Evolutionary conservation across 192 early-diverging fungal genomes (phyloP).

Genomic region (Kickxella alabastrina): DNA sequence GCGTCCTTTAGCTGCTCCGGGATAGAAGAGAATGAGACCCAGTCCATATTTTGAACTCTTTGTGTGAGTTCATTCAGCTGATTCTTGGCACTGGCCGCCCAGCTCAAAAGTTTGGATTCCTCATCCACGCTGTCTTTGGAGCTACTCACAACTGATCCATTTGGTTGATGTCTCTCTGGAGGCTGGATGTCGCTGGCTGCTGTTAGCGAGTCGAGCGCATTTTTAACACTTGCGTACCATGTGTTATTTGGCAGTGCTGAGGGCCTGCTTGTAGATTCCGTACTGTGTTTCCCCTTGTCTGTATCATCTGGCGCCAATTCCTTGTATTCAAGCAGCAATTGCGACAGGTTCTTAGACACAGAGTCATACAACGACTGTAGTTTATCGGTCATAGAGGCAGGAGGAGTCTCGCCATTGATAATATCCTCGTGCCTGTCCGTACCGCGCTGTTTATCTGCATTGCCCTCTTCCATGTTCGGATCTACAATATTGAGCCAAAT

Average conservation of each 20-base stretch:
- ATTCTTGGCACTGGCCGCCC: constrained; percentile 12
- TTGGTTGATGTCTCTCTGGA: not conserved
- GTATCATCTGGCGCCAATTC: not conserved
- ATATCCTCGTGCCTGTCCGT: not conserved
- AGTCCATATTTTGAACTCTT: constrained; percentile 12
- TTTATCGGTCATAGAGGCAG: not conserved
- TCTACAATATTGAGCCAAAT: no score
- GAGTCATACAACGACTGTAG: constrained; percentile 16
- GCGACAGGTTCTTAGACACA: constrained; percentile 3
- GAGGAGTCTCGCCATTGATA: not conserved
- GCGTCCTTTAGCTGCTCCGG: no score
- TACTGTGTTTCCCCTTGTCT: no score
- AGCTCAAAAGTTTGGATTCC: constrained; percentile 12
- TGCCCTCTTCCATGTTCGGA: not conserved
- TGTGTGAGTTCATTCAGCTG: constrained; percentile 19
- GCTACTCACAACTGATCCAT: no score
- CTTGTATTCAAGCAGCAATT: not conserved
- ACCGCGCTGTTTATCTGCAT: constrained; percentile 3
- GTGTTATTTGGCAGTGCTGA: not conserved
- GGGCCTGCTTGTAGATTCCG: not conserved
- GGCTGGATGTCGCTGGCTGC: not conserved
- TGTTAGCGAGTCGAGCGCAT: constrained; percentile 7
- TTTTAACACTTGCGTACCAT: constrained; percentile 7
- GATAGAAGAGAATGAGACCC: constrained; percentile 7
- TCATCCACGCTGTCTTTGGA: not conserved